These are phyloP conservation scores for Mycena venus DNA, from an alignment of 768 basidiomycete genomes.

Conservation along the genomic window DNA sequence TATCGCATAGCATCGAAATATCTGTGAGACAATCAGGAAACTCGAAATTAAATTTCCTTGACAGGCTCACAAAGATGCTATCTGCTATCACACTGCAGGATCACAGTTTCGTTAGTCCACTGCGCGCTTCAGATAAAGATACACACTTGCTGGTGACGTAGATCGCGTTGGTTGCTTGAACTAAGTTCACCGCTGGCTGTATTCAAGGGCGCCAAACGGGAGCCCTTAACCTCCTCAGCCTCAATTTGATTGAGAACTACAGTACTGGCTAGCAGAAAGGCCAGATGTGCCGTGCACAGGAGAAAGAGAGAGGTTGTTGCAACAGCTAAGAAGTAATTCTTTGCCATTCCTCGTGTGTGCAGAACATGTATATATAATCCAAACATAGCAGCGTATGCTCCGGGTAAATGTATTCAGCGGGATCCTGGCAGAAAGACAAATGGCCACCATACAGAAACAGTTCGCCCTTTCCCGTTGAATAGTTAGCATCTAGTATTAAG, in stretches of 20 bases:
- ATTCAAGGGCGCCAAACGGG: too few species aligned
- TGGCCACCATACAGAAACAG: conserved; percentile 3
- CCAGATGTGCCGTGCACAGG: conserved; percentile 8
- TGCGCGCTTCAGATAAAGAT: not conserved
- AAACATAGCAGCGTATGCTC: conserved; percentile 11
- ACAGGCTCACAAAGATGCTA: conserved; percentile 14
- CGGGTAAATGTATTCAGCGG: not conserved
- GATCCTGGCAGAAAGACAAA: not conserved
- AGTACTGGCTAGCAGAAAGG: conserved; percentile 2
- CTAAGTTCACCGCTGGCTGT: too few species aligned
- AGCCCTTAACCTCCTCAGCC: too few species aligned
- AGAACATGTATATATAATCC: conserved; percentile 13
- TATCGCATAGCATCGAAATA: conserved; percentile 23
- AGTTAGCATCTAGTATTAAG: not conserved
- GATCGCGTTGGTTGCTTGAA: not conserved
- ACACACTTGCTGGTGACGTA: conserved; percentile 20
- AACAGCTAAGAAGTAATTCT: not conserved
- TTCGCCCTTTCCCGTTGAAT: not conserved
- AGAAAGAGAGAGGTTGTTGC: conserved; percentile 3
- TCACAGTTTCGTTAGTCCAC: not conserved
- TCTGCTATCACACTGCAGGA: conserved; percentile 6
- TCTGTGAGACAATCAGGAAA: not conserved
- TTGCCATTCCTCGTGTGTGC: not conserved
- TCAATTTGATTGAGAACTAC: not conserved
- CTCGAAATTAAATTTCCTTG: not conserved